Evolutionary conservation across 1,284 basidiomycete species (phyloP).

Genomic region (Phellinidium pouzarii): DNA sequence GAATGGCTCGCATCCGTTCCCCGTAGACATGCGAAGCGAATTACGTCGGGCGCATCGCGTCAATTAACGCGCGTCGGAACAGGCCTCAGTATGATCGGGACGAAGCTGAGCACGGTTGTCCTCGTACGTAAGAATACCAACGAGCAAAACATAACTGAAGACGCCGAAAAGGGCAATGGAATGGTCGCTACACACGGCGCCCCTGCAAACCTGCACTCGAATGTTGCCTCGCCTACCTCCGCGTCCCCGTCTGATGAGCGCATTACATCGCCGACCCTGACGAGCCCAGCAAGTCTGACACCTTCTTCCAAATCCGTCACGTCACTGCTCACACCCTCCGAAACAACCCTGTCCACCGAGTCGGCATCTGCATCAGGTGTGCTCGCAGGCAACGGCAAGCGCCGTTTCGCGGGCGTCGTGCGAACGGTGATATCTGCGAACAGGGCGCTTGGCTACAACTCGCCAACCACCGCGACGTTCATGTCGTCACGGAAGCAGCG

Average conservation of each 20-base stretch:
- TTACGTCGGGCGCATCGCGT: not conserved
- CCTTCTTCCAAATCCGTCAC: slow-evolving; percentile 26
- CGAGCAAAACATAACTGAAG: not conserved
- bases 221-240: slow-evolving; percentile 11
- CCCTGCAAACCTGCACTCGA: slow-evolving; percentile 22
- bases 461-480: not conserved
- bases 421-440: slow-evolving; percentile 17
- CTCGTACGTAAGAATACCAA: not conserved
- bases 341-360: slow-evolving; percentile 26
- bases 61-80: not conserved
- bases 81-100: slow-evolving; percentile 2
- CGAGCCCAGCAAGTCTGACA: slow-evolving; percentile 16
- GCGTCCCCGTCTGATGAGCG: slow-evolving; percentile 11
- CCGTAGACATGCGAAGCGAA: slow-evolving; percentile 9
- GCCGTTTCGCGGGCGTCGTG: slow-evolving; percentile 7
- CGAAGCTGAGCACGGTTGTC: not conserved
- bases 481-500: slow-evolving; percentile 31
- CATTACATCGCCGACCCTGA: slow-evolving; percentile 38
- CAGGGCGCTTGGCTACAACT: slow-evolving; percentile 8
- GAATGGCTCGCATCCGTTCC: slow-evolving; percentile 14
- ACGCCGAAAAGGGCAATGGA: not conserved
- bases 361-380: not conserved
- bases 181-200: not conserved
- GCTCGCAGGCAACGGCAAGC: not conserved
- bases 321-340: slow-evolving; percentile 19